Evolutionary conservation across 208 protist species (phyloP).

Genomic region (Trypanosoma avium): DNA sequence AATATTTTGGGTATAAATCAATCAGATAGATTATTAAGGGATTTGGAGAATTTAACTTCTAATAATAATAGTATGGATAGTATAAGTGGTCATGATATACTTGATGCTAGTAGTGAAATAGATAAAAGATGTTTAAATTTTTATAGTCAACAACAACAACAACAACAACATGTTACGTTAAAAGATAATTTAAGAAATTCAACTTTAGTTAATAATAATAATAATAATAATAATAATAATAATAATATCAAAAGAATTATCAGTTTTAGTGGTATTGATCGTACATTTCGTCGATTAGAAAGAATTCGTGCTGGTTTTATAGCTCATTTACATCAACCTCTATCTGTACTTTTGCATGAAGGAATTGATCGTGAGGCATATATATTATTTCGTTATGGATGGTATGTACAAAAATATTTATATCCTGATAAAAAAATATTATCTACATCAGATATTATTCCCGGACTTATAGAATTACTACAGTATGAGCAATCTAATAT

Average conservation of each 20-base stretch:
- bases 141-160: neutral
- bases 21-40: neutral
- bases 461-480: slow-evolving; percentile 25
- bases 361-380: slow-evolving; percentile 67
- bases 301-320: slow-evolving; percentile 51
- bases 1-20: no score
- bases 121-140: slow-evolving; percentile 1
- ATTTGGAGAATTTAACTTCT: neutral
- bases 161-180: no score
- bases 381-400: slow-evolving; percentile 62
- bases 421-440: slow-evolving; percentile 16
- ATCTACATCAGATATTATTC: slow-evolving; percentile 8
- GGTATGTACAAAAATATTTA: slow-evolving; percentile 37
- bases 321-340: slow-evolving; percentile 31
- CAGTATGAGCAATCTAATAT: neutral
- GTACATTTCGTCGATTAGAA: slow-evolving; percentile 2
- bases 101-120: slow-evolving; percentile 28
- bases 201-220: neutral
- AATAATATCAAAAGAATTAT: neutral
- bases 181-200: no score
- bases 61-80: slow-evolving; percentile 21
- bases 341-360: slow-evolving; percentile 54
- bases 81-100: neutral
- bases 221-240: neutral
- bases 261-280: slow-evolving; percentile 6